phyloP scores from a whole-genome alignment of 352 stramenopile species.

The Plasmopara muralis region DNA sequence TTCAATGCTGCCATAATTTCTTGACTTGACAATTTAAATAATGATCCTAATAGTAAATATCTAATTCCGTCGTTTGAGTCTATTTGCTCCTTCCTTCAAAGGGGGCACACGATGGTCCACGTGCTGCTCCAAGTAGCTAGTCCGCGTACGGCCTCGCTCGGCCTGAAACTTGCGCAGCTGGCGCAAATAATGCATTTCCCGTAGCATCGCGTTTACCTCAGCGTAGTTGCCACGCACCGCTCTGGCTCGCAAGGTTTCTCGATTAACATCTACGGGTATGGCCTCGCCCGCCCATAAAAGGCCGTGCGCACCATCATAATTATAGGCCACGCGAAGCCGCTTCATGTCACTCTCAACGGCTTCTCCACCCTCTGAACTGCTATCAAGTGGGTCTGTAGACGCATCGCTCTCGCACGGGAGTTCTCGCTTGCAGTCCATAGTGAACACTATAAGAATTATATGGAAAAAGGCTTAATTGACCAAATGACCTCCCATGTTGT shows the following conservation, averaged over 20 bases:
- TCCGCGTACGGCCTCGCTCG: conserved; percentile 36
- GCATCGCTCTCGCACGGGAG: conserved; percentile 12
- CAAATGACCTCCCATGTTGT: too few species aligned
- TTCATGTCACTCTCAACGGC: conserved; percentile 71
- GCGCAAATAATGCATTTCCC: conserved; percentile 69
- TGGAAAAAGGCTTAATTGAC: too few species aligned
- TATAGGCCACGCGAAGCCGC: conserved; percentile 58
- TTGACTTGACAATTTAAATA: not conserved
- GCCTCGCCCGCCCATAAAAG: conserved; percentile 22
- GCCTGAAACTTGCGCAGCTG: conserved; percentile 71
- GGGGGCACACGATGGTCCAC: not conserved
- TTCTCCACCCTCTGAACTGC: conserved; percentile 25
- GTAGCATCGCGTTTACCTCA: conserved; percentile 50
- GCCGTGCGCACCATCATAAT: conserved; percentile 38
- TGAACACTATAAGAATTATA: too few species aligned
- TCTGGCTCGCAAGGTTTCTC: conserved; percentile 19
- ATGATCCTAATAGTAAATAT: too few species aligned
- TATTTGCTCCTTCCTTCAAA: not conserved
- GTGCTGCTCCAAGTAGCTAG: conserved; percentile 21
- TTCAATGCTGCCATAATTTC: not conserved
- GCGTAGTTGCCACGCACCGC: conserved; percentile 27
- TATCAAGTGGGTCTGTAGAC: conserved; percentile 12
- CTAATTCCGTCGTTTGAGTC: not conserved
- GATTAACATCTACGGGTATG: conserved; percentile 18
- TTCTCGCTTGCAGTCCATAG: too few species aligned